These are phyloP conservation scores for Fusarium liriodendri DNA, from an alignment of 2,329 filamentous ascomycete genomes.

Conservation along the genomic window DNA sequence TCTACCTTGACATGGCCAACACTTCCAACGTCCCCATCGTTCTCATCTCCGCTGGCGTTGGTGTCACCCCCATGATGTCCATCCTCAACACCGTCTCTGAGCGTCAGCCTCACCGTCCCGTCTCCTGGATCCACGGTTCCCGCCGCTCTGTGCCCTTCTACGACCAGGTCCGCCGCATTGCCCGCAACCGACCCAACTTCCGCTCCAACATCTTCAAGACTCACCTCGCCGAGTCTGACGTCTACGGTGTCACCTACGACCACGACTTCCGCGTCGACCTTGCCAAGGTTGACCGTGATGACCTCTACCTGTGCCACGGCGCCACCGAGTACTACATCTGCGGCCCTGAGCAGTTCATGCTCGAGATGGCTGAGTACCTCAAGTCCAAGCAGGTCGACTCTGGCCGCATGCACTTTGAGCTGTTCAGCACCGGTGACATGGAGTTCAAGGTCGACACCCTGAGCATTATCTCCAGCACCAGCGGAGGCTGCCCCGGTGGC, in stretches of 20 bases:
- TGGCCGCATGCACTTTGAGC: constrained; percentile 57
- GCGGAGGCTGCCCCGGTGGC: constrained; percentile 9
- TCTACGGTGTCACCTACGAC: constrained; percentile 57
- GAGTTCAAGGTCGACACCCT: constrained; percentile 49
- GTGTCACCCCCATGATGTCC: constrained; percentile 69
- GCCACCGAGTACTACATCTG: constrained; percentile 66
- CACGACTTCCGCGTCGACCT: constrained; percentile 59
- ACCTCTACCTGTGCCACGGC: constrained; percentile 58
- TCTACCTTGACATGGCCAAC: constrained; percentile 62
- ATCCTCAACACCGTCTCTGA: constrained; percentile 67
- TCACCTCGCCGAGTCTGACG: constrained; percentile 57
- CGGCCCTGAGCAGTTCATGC: constrained; percentile 66
- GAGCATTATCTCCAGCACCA: constrained; percentile 42
- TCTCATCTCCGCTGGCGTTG: constrained; percentile 71
- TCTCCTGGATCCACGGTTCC: constrained; percentile 71
- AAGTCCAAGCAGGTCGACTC: constrained; percentile 53
- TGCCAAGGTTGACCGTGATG: constrained; percentile 54
- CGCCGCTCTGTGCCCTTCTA: constrained; percentile 65
- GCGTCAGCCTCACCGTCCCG: constrained; percentile 57
- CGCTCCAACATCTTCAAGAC: constrained; percentile 63
- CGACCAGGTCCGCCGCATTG: constrained; percentile 60
- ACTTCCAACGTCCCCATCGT: constrained; percentile 59
- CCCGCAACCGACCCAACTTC: constrained; percentile 50
- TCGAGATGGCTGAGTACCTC: constrained; percentile 59
- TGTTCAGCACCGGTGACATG: constrained; percentile 60